A percentile compares a stretch with the other conserved stretches of the same genome.
Evolutionary conservation across 495 filamentous ascomycete species (phyloP).

Genomic region (Saxispiralis lemnorum): DNA sequence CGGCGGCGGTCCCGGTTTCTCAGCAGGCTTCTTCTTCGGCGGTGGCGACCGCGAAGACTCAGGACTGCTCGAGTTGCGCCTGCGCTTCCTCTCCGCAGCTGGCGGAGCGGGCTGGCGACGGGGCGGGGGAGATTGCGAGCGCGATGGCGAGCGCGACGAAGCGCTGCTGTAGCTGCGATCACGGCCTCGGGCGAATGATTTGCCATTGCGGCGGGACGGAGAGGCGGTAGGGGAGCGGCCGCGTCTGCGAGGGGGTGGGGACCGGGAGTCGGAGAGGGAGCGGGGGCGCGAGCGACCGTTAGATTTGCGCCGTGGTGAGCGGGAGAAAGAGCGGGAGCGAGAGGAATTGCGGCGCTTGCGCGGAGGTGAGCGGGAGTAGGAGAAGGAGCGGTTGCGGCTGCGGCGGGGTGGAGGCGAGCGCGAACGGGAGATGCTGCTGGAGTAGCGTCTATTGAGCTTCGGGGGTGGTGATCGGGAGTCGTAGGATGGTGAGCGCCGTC

Average conservation of each 20-base stretch:
- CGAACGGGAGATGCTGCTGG: conserved; percentile 8
- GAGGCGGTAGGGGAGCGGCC: conserved; percentile 6
- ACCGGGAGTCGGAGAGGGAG: conserved; percentile 11
- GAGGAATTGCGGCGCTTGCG: conserved; percentile 10
- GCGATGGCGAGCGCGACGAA: conserved; percentile 9
- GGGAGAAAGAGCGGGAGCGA: conserved; percentile 10
- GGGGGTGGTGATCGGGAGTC: conserved; percentile 4
- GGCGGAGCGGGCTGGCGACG: background rate
- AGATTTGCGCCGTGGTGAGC: conserved; percentile 2
- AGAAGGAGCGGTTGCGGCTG: background rate
- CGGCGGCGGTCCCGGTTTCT: background rate
- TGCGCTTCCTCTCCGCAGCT: conserved; percentile 6
- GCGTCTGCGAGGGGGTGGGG: conserved; percentile 4
- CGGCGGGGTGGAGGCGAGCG: conserved; percentile 9
- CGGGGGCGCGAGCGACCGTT: background rate
- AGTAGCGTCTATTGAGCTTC: background rate
- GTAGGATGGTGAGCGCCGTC: background rate
- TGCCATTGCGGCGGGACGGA: conserved; percentile 2
- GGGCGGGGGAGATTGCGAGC: conserved; percentile 1
- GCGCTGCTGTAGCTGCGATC: conserved; percentile 12
- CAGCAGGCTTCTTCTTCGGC: conserved; percentile 1
- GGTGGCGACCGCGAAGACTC: conserved; percentile 12
- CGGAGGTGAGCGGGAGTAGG: conserved; percentile 11
- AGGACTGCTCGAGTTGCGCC: conserved; percentile 10
- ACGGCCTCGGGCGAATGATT: background rate